Percentiles rank a stretch among this genome's conserved stretches.
Evolutionary conservation across 208 protist species (phyloP).

Genomic region (Phytomonas sp.): DNA sequence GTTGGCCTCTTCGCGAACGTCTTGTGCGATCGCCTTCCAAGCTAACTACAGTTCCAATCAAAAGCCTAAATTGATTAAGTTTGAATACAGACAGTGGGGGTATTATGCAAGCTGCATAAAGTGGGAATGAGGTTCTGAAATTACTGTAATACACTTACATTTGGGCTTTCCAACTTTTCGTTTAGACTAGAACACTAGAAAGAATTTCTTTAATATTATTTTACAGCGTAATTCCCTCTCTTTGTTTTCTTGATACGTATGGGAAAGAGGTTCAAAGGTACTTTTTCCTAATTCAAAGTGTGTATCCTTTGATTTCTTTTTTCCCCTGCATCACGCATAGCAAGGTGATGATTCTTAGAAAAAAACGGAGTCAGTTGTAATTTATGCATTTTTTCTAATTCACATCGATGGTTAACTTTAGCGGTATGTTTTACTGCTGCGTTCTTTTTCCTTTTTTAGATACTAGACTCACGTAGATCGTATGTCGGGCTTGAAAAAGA

Average conservation of each 20-base stretch:
- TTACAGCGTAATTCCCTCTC: background rate
- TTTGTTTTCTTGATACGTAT: background rate
- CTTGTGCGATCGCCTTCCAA: background rate
- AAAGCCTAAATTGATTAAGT: background rate
- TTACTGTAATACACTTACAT: background rate
- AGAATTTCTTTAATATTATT: background rate
- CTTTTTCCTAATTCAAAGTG: background rate
- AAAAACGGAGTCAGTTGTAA: conserved; percentile 3
- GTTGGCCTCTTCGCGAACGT: background rate
- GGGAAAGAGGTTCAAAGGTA: background rate
- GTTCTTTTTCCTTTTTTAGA: conserved; percentile 12
- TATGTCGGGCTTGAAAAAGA: conserved; percentile 1
- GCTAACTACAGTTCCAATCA: background rate
- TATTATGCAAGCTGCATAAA: background rate
- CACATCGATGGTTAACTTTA: background rate
- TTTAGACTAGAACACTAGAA: background rate
- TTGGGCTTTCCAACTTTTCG: background rate
- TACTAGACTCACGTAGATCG: conserved; percentile 3
- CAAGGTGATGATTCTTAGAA: conserved; percentile 1
- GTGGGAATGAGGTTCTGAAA: background rate
- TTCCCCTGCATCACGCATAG: background rate
- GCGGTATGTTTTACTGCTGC: background rate
- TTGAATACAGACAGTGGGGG: background rate
- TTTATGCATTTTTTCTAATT: background rate
- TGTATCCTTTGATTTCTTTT: background rate